These are phyloP conservation scores for Williopsis jadinii DNA, from an alignment of 1,139 yeast species.

Conservation along the genomic window DNA sequence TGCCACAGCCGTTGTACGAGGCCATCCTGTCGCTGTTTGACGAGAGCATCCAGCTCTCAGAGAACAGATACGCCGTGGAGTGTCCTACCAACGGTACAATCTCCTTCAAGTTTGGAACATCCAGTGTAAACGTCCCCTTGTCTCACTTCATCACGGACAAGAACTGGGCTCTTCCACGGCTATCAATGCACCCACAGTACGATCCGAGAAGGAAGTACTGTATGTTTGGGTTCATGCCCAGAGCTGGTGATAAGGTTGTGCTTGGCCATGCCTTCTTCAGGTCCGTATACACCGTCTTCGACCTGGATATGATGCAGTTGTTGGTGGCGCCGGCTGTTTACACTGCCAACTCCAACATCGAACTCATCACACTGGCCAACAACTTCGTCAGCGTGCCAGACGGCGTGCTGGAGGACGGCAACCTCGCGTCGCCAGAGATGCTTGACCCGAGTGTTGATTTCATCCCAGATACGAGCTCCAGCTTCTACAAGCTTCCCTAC, in stretches of 20 bases:
- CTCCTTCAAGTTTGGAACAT: slow-evolving; percentile 6
- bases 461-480: slow-evolving; percentile 10
- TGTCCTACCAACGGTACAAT: slow-evolving; percentile 1
- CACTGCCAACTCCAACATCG: slow-evolving; percentile 6
- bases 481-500: slow-evolving; percentile 1
- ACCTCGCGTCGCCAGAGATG: slow-evolving; percentile 5
- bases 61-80: slow-evolving; percentile 1
- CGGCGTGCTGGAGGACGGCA: slow-evolving; percentile 4
- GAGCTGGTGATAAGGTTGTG: slow-evolving; percentile 19
- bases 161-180: neutral
- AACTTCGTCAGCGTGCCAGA: slow-evolving; percentile 5
- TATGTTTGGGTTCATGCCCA: slow-evolving; percentile 5
- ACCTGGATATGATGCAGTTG: slow-evolving; percentile 51
- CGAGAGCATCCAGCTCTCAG: slow-evolving; percentile 1
- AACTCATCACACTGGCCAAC: slow-evolving; percentile 6
- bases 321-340: slow-evolving; percentile 50
- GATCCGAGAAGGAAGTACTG: slow-evolving; percentile 5
- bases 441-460: slow-evolving; percentile 14
- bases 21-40: slow-evolving; percentile 17
- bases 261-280: slow-evolving; percentile 68
- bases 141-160: slow-evolving; percentile 1
- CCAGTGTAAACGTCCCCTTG: slow-evolving; percentile 2
- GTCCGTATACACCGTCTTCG: slow-evolving; percentile 62
- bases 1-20: slow-evolving; percentile 36
- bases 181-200: neutral